phyloP scores from a whole-genome alignment of 768 basidiomycete genomes.

The Tricholoma saponaceum region DNA sequence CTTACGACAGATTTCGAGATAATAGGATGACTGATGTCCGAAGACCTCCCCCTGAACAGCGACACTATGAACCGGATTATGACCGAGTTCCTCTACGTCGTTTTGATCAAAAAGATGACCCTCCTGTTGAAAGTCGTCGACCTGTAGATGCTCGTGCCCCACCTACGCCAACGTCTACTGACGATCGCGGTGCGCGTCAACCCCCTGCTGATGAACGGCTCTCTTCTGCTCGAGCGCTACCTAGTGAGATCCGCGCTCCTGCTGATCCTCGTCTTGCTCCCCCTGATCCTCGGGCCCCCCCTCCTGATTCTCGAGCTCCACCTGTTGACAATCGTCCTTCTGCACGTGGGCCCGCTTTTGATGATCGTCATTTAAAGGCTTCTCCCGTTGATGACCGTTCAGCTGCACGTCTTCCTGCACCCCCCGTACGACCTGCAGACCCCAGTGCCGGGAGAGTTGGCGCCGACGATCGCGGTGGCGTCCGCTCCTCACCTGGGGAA shows the following conservation, averaged over 20 bases:
- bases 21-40: slow-evolving; percentile 25
- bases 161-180: slow-evolving; percentile 6
- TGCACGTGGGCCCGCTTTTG: slow-evolving; percentile 17
- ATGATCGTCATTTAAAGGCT: slow-evolving; percentile 29
- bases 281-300: slow-evolving; percentile 23
- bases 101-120: slow-evolving; percentile 21
- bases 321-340: slow-evolving; percentile 21
- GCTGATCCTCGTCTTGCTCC: slow-evolving; percentile 24
- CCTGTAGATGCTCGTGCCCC: slow-evolving; percentile 29
- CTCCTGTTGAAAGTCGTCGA: slow-evolving; percentile 21
- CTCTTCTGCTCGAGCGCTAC: slow-evolving; percentile 13
- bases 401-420: slow-evolving; percentile 7
- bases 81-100: slow-evolving; percentile 21
- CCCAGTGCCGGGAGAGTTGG: slow-evolving; percentile 14
- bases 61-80: slow-evolving; percentile 46
- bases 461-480: slow-evolving; percentile 6
- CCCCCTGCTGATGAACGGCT: slow-evolving; percentile 11
- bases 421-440: slow-evolving; percentile 15
- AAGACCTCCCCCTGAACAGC: slow-evolving; percentile 40
- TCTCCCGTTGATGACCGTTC: slow-evolving; percentile 26
- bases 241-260: slow-evolving; percentile 19
- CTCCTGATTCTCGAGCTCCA: slow-evolving; percentile 16
- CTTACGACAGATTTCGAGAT: slow-evolving; percentile 23
- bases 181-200: slow-evolving; percentile 7
- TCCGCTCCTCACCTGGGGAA: slow-evolving; percentile 11